phyloP scores from a whole-genome alignment of 371 early-diverging fungal genomes.

The Mucor indicus region DNA sequence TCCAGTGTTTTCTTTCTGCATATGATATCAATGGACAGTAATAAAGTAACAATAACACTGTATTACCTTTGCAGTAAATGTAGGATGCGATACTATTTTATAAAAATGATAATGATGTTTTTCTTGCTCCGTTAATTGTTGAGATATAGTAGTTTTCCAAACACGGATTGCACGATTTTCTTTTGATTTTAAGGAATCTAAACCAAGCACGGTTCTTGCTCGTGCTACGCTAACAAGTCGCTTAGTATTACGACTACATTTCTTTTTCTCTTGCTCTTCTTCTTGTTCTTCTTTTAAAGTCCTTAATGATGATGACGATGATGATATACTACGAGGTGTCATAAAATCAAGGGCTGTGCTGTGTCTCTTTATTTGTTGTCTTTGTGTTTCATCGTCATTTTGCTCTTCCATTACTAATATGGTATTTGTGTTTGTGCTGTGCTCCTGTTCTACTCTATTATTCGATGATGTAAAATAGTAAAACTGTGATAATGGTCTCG shows the following conservation, averaged over 20 bases:
- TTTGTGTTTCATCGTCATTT: slow-evolving; percentile 9
- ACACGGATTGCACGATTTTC: slow-evolving; percentile 19
- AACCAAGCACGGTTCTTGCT: slow-evolving; percentile 19
- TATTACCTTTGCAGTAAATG: slow-evolving; percentile 5
- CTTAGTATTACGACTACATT: not conserved
- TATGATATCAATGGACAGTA: not conserved
- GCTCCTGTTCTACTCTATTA: slow-evolving; percentile 6
- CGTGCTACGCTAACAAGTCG: slow-evolving; percentile 12
- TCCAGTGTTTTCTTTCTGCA: not conserved
- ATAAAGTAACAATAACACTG: too few species aligned
- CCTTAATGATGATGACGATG: slow-evolving; percentile 15
- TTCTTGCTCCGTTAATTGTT: not conserved
- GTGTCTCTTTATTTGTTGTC: not conserved
- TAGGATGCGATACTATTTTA: slow-evolving; percentile 5
- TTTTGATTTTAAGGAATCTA: slow-evolving; percentile 11
- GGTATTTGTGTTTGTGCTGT: too few species aligned
- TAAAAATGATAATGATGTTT: slow-evolving; percentile 3
- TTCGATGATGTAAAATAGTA: slow-evolving; percentile 8
- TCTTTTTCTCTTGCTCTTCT: not conserved
- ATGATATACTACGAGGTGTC: not conserved
- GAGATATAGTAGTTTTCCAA: slow-evolving; percentile 12
- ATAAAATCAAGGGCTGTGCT: slow-evolving; percentile 10
- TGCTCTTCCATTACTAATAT: not conserved
- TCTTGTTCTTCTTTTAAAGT: too few species aligned
- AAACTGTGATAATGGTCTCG: slow-evolving; percentile 21